Percentiles rank a stretch among this genome's conserved stretches.
Evolutionary conservation across 768 basidiomycete genomes (phyloP).

Genomic region (Hericium alpestre): DNA sequence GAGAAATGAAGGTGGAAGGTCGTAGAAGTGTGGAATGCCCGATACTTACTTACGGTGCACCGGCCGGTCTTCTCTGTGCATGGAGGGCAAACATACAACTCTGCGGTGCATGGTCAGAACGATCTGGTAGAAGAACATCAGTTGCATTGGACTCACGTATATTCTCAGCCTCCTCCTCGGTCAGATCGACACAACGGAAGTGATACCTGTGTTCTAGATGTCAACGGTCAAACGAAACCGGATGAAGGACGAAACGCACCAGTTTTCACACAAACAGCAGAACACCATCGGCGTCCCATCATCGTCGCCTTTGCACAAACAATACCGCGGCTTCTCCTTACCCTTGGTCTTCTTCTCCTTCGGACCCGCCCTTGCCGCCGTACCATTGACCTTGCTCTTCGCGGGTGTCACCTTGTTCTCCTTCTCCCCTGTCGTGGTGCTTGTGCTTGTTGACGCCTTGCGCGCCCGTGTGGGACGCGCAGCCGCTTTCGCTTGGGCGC

Average conservation of each 20-base stretch:
- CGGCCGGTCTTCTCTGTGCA: slow-evolving; percentile 52
- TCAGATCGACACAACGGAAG: slow-evolving; percentile 58
- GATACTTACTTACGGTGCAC: slow-evolving; percentile 67
- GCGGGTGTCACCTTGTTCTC: slow-evolving; percentile 1
- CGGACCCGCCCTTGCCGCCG: slow-evolving; percentile 3
- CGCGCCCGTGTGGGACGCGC: background rate
- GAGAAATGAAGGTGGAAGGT: slow-evolving; percentile 1
- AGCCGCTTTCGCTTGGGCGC: background rate
- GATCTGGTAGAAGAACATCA: slow-evolving; percentile 4
- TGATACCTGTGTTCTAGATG: slow-evolving; percentile 48
- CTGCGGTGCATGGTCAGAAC: slow-evolving; percentile 22
- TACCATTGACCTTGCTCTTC: slow-evolving; percentile 8
- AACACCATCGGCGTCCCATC: slow-evolving; percentile 73
- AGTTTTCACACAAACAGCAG: slow-evolving; percentile 57
- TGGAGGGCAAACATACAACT: slow-evolving; percentile 42
- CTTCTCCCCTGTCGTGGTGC: background rate
- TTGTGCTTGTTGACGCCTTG: background rate
- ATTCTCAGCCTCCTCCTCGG: slow-evolving; percentile 53
- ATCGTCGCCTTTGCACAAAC: slow-evolving; percentile 55
- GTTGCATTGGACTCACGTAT: slow-evolving; percentile 47
- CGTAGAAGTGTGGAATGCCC: slow-evolving; percentile 6
- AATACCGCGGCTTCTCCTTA: slow-evolving; percentile 25
- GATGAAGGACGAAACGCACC: slow-evolving; percentile 32
- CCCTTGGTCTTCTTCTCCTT: slow-evolving; percentile 9
- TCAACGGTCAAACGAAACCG: background rate